Conservation (phyloP, 1,139 yeast species). For the Geotrichum candidum region DNA sequence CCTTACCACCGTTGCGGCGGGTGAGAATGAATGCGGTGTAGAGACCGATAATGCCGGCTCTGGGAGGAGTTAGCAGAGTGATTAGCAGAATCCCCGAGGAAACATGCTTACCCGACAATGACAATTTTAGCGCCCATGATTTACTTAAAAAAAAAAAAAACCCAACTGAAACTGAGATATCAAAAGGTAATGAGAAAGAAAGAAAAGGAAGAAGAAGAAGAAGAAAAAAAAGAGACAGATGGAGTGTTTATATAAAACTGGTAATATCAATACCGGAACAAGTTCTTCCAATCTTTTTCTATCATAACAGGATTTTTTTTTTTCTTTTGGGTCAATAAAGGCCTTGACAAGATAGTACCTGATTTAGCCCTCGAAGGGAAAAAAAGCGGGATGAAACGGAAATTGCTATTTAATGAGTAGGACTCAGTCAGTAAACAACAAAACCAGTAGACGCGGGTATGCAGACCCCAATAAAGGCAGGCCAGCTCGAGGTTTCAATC, state of each 20-base stretch:
- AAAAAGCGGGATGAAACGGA: no score
- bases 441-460: background rate
- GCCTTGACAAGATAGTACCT: no score
- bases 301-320: no score
- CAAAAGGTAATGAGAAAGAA: background rate
- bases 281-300: no score
- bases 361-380: no score
- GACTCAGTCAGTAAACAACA: no score
- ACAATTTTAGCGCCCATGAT: conserved; percentile 29
- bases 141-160: background rate
- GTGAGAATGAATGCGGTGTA: conserved; percentile 52
- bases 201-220: background rate
- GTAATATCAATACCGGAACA: background rate
- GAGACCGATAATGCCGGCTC: conserved; percentile 69
- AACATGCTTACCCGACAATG: conserved; percentile 26
- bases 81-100: background rate
- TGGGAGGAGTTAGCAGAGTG: conserved; percentile 17
- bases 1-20: conserved; percentile 37
- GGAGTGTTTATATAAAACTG: background rate
- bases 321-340: no score
- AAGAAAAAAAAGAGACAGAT: no score
- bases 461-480: no score
- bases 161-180: background rate
- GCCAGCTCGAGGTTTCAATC: background rate
- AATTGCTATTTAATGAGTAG: no score